Evolutionary conservation across 305 asterid species (phyloP), one percentile per base, ranked within the genome.

Genomic region (Rubia peregrina): DNA sequence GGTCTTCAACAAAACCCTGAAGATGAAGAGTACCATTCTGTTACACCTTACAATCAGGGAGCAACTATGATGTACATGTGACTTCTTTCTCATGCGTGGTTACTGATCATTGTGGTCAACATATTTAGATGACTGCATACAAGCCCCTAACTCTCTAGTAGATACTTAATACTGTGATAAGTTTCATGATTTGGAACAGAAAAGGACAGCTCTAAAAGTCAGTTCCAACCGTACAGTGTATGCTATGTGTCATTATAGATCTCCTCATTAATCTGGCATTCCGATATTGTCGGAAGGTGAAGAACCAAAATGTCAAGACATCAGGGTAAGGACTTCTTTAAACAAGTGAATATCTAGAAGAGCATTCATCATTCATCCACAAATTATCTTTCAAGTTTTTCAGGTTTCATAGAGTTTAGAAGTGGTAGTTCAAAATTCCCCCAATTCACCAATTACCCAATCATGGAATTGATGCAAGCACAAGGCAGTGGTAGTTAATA

Each of bases 1-100:
- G 99, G 78, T 95, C 99, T 83, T 95, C 99, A 40, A 95, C 98
- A 85, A 95, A 95, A 73, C 99, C 99, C 99, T 95, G 78, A 72
- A 69, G 69, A 68, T 68, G 71, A 77, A 59, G n/a, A 69, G 59
- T 64, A 70, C 21, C 44, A 6, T 70, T 68, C 49, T 56, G 56
- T 69, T 75, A 21, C 59, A 74, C 71, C 55, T 48, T 71, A 65
- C 59, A 76, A 59, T 8, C 26, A 38, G 53, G 38, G 49, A 9
- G 14, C 16, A 44, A 14, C 49, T 33, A 64, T 70, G 38, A 33
- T 60, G 42, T 19, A n/a, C 71, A 21, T 65, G 36, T 14, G 71
- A 65, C 49, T 40, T 5, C 1, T 55, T 14, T 36, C 6, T 53
- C 40, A 51, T 67, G 30, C 3, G 26, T 42, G 46, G 46, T 9